Evolutionary conservation across 1,139 yeast genomes (phyloP).

Genomic region (Meyerozyma athensensis): DNA sequence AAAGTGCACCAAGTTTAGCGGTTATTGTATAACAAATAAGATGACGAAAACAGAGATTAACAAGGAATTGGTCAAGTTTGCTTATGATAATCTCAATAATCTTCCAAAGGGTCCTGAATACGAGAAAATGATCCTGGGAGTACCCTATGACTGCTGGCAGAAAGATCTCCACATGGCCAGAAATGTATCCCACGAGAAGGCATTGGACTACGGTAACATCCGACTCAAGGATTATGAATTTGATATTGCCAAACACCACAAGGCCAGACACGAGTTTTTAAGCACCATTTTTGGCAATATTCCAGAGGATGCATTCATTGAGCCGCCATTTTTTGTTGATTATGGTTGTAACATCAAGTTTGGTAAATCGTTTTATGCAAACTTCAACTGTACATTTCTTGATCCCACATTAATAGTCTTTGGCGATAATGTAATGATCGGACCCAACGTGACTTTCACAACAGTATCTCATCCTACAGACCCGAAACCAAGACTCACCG

Average conservation of each 20-base stretch:
- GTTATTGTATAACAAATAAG: too few relatives aligned
- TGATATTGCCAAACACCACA: slow-evolving; percentile 22
- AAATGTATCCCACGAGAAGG: slow-evolving; percentile 25
- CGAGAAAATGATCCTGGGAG: slow-evolving; percentile 37
- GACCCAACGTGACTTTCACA: slow-evolving; percentile 57
- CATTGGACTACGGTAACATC: slow-evolving; percentile 35
- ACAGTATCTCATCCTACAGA: slow-evolving; percentile 65
- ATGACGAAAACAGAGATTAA: slow-evolving; percentile 18
- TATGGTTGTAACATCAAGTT: slow-evolving; percentile 52
- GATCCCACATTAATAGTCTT: slow-evolving; percentile 60
- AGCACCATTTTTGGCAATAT: slow-evolving; percentile 42
- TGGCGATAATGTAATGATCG: slow-evolving; percentile 57
- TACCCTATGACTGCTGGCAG: slow-evolving; percentile 29
- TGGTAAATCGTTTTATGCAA: slow-evolving; percentile 50
- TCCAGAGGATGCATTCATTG: slow-evolving; percentile 36
- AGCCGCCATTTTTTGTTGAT: slow-evolving; percentile 53
- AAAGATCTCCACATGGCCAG: slow-evolving; percentile 23
- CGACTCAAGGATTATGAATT: slow-evolving; percentile 33
- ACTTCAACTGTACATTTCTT: slow-evolving; percentile 51
- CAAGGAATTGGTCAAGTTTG: slow-evolving; percentile 36
- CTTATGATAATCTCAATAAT: slow-evolving; percentile 34
- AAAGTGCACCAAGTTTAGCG: too few relatives aligned
- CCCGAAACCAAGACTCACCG: slow-evolving; percentile 38
- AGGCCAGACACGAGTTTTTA: slow-evolving; percentile 34
- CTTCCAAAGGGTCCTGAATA: slow-evolving; percentile 42